Evolutionary conservation across 2,329 filamentous ascomycete species (phyloP), one percentile per base, ranked within the genome.

Genomic region (Fusarium tjaetaba): DNA sequence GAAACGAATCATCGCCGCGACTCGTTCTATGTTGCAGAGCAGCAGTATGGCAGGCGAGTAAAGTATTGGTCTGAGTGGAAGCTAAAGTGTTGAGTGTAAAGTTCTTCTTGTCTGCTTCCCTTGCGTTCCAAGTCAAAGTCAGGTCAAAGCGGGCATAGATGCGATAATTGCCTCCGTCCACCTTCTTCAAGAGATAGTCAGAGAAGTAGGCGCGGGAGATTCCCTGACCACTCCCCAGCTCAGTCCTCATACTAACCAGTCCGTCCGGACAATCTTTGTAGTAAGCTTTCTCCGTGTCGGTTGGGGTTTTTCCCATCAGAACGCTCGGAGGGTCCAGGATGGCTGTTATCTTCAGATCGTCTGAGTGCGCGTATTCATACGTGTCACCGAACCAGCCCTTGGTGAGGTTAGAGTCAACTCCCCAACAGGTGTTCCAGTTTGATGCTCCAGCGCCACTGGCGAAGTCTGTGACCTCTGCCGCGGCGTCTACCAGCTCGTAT

Each of bases 281-380:
- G 2, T 15, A 7, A 4, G 22, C 22, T 24, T 42, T 24, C 15
- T 24, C 10, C 16, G 1, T 18, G 0, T 4, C 5, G 16, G 9
- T 4, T 0, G n/a, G 41, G 10, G 1, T 2, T 18, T 46, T 46
- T 0, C 24, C 43, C 45, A 46, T 28, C 4, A 46, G 13, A 28
- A 46, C 18, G 26, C 43, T 46, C 18, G 43, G 43, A 15, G 43
- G 43, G 18, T 46, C 43, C 9, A 28, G 5, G 5, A 46, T 2
- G 8, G 24, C 43, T 7, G 43, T 46, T 46, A 46, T 46, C 9
- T 46, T 45, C 5, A 20, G 42, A 11, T 16, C n/a, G 0, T 45
- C 16, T 6, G 42, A 46, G 5, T 22, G 6, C 0, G 18, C 43
- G 18, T 4, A 46, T 4, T 46, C 43, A 15, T 28, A 28, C 4